Conservation (phyloP, 2,329 filamentous ascomycete genomes). For the Aureobasidium sp. region DNA sequence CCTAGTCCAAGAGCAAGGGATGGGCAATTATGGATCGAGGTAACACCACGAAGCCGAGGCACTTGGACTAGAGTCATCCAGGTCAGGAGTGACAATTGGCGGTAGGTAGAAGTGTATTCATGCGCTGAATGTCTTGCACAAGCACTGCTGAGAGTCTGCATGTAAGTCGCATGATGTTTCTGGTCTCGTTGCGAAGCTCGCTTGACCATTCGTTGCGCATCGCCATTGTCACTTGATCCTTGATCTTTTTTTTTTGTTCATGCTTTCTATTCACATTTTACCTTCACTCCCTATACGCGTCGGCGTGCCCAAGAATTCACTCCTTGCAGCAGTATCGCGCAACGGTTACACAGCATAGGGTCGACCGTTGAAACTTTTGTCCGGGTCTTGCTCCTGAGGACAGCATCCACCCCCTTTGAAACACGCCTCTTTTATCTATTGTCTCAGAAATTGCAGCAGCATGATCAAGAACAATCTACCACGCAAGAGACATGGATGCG, state of each 20-base stretch:
- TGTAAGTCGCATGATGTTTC: constrained; percentile 4
- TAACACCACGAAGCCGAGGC: background rate
- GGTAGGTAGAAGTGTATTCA: background rate
- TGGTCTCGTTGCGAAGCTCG: background rate
- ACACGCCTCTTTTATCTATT: background rate
- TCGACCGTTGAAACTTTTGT: constrained; percentile 13
- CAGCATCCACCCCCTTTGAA: constrained; percentile 9
- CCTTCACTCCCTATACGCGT: constrained; percentile 6
- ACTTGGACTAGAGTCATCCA: background rate
- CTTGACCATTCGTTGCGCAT: background rate
- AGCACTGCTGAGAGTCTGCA: background rate
- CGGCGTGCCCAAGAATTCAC: background rate
- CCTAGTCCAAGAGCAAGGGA: background rate
- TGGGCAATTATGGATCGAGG: background rate
- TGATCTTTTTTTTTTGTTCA: background rate
- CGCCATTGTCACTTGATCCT: background rate
- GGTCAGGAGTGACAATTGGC: background rate
- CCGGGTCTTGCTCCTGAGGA: constrained; percentile 12
- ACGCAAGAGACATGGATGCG: background rate
- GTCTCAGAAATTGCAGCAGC: background rate
- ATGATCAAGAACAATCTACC: background rate
- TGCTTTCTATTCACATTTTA: background rate
- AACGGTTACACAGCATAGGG: constrained; percentile 14
- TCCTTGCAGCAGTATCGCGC: constrained; percentile 10
- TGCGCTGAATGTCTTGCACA: background rate